Conservation (phyloP, 306 rosid genomes). For the Sindora glabra region DNA sequence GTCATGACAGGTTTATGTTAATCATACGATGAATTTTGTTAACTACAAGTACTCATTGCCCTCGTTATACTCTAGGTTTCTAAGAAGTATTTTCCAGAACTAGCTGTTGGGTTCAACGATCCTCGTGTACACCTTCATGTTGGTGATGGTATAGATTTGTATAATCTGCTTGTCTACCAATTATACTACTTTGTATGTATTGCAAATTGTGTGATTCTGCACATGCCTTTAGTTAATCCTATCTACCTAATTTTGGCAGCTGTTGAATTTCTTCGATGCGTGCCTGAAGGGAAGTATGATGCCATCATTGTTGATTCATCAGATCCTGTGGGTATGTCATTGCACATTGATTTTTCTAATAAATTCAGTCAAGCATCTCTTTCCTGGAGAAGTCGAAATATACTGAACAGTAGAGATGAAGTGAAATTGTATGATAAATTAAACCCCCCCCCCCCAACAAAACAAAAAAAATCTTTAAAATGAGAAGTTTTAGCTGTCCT, state of each 20-base stretch:
- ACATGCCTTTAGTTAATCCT: not conserved
- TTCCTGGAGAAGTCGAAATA: not conserved
- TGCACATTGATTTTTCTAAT: not conserved
- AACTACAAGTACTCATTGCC: constrained; percentile 9
- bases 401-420: not conserved
- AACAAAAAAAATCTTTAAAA: no score
- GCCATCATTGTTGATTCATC: constrained; percentile 96
- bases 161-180: not conserved
- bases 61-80: constrained; percentile 54
- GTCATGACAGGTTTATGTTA: constrained; percentile 15
- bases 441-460: no score
- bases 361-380: not conserved
- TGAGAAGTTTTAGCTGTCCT: no score
- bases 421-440: no score
- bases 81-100: constrained; percentile 63
- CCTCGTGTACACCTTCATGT: constrained; percentile 89
- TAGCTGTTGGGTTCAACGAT: constrained; percentile 90
- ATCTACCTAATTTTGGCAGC: constrained; percentile 43
- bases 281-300: constrained; percentile 74
- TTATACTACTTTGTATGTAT: no score
- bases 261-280: constrained; percentile 55
- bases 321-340: constrained; percentile 83
- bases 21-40: not conserved
- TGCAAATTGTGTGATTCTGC: not conserved
- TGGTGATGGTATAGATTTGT: constrained; percentile 64